Base-by-base conservation (phyloP, 192 early-diverging fungal species). In the Coemansia sp. region DNA sequence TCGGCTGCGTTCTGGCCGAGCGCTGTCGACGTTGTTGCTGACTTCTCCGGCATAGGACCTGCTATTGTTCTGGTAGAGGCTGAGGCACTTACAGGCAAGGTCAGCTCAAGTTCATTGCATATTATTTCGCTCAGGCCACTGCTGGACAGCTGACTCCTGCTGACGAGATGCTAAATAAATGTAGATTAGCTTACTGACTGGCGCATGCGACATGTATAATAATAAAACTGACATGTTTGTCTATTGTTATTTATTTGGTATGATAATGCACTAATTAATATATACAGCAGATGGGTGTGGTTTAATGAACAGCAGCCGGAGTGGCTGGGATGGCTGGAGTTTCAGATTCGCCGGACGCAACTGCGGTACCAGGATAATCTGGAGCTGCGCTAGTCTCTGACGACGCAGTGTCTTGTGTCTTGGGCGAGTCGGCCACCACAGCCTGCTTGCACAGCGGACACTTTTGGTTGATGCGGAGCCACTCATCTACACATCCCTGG, bases 371-470 rank as follows among this genome's bases (percentile, higher is more conserved):
- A 19, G 19, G 2, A 19, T 55, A n/a, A 65, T 25, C n/a, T 36
- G 38, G 47, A 23, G 51, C 23, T 15, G 60, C 40, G 9, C 23
- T 34, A n/a, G 59, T 26, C 20, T 59, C 38, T 14, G 47, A n/a
- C 47, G 47, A 20, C n/a, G 47, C 7, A 48, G 48, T 37, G 25
- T 26, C 23, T 46, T 50, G 46, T 40, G 31, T 7, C 44, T 53
- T 10, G 54, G 57, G 15, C 19, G 7, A 15, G 19, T 12, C 49
- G 49, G 37, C 46, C 1, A 51, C 37, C n/a, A 57, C 68, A 22
- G 86, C 85, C 25, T 73, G 81, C 49, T 90, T 88, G 68, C 92
- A 94, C 40, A 92, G 76, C 19, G 92, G 92, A 63, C 92, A 94
- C 8, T 82, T 78, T 57, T 79, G 79, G 69, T 91, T 90, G 49